Evolutionary conservation across 306 rosid species (phyloP), one percentile per base, ranked within the genome.

Genomic region (Malus asiatica): DNA sequence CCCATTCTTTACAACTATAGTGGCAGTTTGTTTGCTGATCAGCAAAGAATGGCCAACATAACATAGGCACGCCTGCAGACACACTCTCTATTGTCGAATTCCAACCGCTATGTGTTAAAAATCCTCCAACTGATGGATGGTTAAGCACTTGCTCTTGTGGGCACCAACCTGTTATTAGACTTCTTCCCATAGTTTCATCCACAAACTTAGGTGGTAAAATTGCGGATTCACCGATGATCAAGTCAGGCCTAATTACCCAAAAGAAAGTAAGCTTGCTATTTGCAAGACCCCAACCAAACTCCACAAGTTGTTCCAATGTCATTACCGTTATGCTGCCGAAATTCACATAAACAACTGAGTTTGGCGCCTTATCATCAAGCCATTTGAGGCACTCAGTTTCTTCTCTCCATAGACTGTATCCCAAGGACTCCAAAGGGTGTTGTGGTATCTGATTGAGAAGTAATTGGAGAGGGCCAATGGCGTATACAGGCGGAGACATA

Each of bases 101-200:
- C 78, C 78, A 75, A 19, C 78, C 78, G 16, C 78, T 46, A 15
- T 63, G 78, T n/a, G 70, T 75, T 33, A 75, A 33, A 58, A 72
- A 72, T 0, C 67, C 78, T 75, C 70, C 78, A 1, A 75, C 33
- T 10, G 71, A 19, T 0, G 45, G 33, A 3, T 72, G 76, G 55
- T 40, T 58, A 38, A 72, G 76, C 3, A 72, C 76, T 59, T 72
- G 18, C 23, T 72, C 76, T 58, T 72, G 76, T 2, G 76, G 76
- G 2, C 76, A 72, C 76, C 76, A 72, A 15, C 76, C 16, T 9
- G 67, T 16, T 14, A 72, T 72, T 5, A 72, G 23, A 35, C 67
- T n/a, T 59, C 76, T 72, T 4, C 53, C 10, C 46, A 58, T 72
- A 0, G 66, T 72, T 58, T 72, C 76, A 0, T 12, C 76, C 0